Evolutionary conservation across 768 basidiomycete genomes (phyloP), one percentile per base, ranked within the genome.

Genomic region (Lactifluus rugatus): DNA sequence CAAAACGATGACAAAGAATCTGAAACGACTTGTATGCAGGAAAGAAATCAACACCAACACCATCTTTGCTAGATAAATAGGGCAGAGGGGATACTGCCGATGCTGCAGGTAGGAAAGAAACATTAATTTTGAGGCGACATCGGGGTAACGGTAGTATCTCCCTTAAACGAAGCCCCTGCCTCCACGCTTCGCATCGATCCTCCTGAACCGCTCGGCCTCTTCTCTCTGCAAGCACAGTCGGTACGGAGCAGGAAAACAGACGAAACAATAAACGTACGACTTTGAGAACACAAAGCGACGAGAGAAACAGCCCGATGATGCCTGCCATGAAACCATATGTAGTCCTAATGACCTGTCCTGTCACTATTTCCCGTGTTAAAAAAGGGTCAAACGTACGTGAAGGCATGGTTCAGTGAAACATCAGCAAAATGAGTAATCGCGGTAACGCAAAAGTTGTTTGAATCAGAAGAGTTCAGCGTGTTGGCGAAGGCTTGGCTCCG

Each of bases 111-210:
- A 44, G n/a, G 32, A 50, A 28, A 44, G 31, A 19, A 11, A 17
- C 37, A 17, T 4, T 26, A 16, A 16, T 31, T 34, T 41, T 26
- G 37, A 48, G 31, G 36, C 21, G 23, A 37, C 3, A 26, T 16
- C 28, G n/a, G 39, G n/a, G n/a, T 11, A 41, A 4, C 31, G 25
- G 19, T 23, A 25, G 13, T 11, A 9, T 31, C 5, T 13, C 26
- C 28, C 16, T 80, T 73, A 94, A 61, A 93, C 91, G 66, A 95
- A 95, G 61, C 89, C 88, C 61, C 77, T 74, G 50, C 90, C 89
- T 62, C 89, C 91, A 62, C 89, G 85, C 73, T 94, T 95, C 56
- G 81, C 81, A 64, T 94, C 91, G 62, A 95, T 94, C 73, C 78
- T 87, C 76, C 81, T 84, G 78, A 95, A 94, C 36, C 92, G 84